Conservation (phyloP, 805 yeast species). For the Jamesozyma lodderae region DNA sequence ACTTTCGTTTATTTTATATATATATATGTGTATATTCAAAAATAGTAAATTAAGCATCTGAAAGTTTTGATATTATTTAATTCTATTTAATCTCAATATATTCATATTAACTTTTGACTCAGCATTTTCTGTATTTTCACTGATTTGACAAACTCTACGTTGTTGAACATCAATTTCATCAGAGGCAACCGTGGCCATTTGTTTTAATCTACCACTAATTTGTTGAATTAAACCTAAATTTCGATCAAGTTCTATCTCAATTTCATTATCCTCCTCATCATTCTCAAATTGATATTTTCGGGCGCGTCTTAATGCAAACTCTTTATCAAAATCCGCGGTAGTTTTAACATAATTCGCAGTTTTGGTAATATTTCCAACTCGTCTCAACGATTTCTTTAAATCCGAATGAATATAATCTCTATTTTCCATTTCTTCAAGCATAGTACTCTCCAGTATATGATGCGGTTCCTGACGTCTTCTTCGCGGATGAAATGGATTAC, state of each 20-base stretch:
- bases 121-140: conserved; percentile 71
- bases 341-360: neutral
- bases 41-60: too few relatives aligned
- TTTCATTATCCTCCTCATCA: conserved; percentile 85
- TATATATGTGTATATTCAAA: too few relatives aligned
- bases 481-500: neutral
- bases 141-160: conserved; percentile 58
- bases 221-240: conserved; percentile 71
- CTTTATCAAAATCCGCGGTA: conserved; percentile 4
- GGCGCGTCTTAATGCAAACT: conserved; percentile 39
- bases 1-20: too few relatives aligned
- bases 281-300: conserved; percentile 71
- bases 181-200: conserved; percentile 61
- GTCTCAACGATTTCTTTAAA: neutral
- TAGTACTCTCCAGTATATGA: neutral
- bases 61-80: conserved; percentile 11
- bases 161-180: conserved; percentile 76
- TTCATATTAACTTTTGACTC: conserved; percentile 77
- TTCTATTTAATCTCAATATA: conserved; percentile 55
- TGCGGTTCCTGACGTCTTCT: too few relatives aligned
- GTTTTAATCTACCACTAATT: conserved; percentile 59
- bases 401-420: neutral
- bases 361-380: neutral
- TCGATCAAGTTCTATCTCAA: conserved; percentile 76
- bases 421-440: neutral